Base-by-base conservation (phyloP, 2,329 filamentous ascomycete genomes). In the Calonectria montana region DNA sequence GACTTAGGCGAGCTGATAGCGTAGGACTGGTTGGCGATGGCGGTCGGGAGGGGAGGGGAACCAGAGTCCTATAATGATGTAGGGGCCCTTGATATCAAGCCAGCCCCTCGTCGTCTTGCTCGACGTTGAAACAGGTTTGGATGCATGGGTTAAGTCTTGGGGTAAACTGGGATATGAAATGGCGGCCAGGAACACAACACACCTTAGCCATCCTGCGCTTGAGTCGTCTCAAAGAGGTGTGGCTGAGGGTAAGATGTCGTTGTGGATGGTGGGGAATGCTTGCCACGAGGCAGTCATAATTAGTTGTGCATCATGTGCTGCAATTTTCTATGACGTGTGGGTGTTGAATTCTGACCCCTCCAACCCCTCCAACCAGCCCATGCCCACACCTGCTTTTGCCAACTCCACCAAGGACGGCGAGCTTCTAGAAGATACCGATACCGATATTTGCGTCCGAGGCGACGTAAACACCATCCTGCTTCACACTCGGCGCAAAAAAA, bases 341-440 rank as follows among this genome's bases (percentile, higher is more conserved):
- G 25, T n/a, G 13, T 13, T 15, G 3, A 47, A 53, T 70, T 63
- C 29, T 63, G 63, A 23, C 68, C 29, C 18, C 37, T 23, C 35
- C 29, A 69, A 72, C 76, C 76, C 76, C 76, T 78, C 63, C 41
- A 62, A 23, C 63, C 67, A 65, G 39, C 62, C 62, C 21, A 29
- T 25, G 8, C 27, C 25, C 43, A 18, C 37, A 39, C 48, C 69
- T 43, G 45, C 47, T 69, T 69, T 69, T 71, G 69, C 66, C 71
- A 70, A 74, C 73, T 76, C 75, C 76, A 75, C 75, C 72, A 77
- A 72, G 63, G 16, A 50, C 65, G 62, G 55, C 23, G 65, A 77
- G 73, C 77, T 79, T 79, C 77, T 77, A 77, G 77, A 79, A 79
- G 61, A 76, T 75, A 63, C 75, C 39, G 61, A 76, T 75, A 63